Base-by-base conservation (phyloP, 2,329 filamentous ascomycete species). In the Hypoxylon sp. region DNA sequence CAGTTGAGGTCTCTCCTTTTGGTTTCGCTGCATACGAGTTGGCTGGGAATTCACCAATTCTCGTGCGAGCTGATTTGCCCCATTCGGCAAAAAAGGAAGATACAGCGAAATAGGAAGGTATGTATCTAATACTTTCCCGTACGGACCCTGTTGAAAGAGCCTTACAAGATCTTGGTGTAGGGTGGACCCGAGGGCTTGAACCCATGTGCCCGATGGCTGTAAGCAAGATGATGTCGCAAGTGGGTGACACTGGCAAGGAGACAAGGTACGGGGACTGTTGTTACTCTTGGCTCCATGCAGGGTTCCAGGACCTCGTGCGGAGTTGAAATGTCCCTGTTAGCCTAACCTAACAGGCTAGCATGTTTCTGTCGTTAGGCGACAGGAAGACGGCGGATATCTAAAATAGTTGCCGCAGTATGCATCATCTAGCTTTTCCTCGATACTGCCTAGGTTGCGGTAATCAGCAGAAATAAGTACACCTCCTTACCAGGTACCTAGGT, bases 121-220 rank as follows among this genome's bases (percentile, higher is more conserved):
- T 41, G 54, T 61, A 67, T 62, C 56, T 7, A 47, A 61, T 61
- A 64, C 60, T 59, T 64, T 11, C n/a, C 17, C 51, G 20, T 32
- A 10, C 22, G 46, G 56, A 49, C 55, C 64, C 61, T 59, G 57
- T 20, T 28, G 22, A 50, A 52, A 54, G 44, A 57, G 55, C 41
- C 50, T 64, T 44, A 48, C 60, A 32, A 59, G 64, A 67, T 64
- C 64, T 64, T 52, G 64, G 64, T 59, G 49, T 8, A 7, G 6
- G 50, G 64, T 67, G 64, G 64, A 62, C 37, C 64, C 55, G 26
- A 58, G 51, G n/a, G 39, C 32, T 54, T 37, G 24, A 61, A 60
- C 32, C 61, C 64, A 62, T 64, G 61, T 62, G 61, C 41, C 41
- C 22, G 55, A 59, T 48, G 54, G 48, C 56, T 20, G 50, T 34